Evolutionary conservation across 345 rosid genomes (phyloP), one percentile per base, ranked within the genome.

Genomic region (Nephelium lappaceum): DNA sequence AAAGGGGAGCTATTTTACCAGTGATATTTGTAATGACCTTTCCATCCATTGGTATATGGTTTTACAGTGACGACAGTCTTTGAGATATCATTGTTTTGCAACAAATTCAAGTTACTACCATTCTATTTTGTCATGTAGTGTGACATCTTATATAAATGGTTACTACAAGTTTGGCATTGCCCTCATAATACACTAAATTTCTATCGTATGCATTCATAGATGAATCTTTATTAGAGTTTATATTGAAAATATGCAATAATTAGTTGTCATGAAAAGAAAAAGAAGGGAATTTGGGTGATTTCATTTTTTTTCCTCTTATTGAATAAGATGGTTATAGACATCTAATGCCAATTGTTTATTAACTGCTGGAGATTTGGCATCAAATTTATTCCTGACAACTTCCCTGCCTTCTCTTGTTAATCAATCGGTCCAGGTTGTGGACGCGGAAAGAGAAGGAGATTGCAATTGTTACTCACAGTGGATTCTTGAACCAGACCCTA

Each of bases 381-480:
- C 55, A 36, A 76, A 67, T 23, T 14, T 41, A 11, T 36, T 76
- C 45, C 62, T 19, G 31, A 67, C 47, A 16, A 6, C 60, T 76
- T 77, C 12, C 43, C 24, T 8, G 18, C 62, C 39, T 55, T 14
- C 11, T 42, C 19, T 27, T 47, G 45, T 76, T 63, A 36, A 39
- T 63, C 15, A 79, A 72, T 51, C 78, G 73, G 6, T 58, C 39
- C 86, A 93, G 98, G 98, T 74, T 93, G 81, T 86, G 90, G 91
- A 87, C 89, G 9, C 86, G 93, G 55, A 83, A 86, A 51, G 98
- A 93, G 80, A 92, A 83, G 75, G 95, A 89, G 86, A 93, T 93
- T 67, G 97, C 93, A 3, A 83, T 91, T 75, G 98, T 93, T 72
- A 84, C 89, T 69, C 98, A 93, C 82, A 87, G 97, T 39, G 90